Conservation (phyloP, 148 eudicot genomes). For the Heliamphora exappendiculata region DNA sequence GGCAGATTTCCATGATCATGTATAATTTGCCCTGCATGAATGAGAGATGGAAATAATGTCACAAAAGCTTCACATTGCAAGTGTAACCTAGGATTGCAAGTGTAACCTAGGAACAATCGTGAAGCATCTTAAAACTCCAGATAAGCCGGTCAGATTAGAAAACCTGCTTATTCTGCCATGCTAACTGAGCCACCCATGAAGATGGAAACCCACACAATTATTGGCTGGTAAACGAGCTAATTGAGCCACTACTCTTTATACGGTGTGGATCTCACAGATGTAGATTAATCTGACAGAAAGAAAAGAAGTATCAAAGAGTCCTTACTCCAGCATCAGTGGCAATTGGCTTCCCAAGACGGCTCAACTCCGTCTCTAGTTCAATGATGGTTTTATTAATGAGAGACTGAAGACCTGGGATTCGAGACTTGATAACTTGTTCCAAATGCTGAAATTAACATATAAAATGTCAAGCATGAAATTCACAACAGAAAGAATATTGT, state of each 20-base stretch:
- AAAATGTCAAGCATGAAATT: background rate
- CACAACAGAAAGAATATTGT: background rate
- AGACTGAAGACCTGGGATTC: conserved; percentile 96
- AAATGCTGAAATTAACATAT: conserved; percentile 57
- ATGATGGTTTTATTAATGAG: conserved; percentile 82
- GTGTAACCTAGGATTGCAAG: background rate
- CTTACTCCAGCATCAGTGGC: conserved; percentile 98
- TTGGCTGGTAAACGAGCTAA: background rate
- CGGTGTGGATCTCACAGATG: background rate
- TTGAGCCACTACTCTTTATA: background rate
- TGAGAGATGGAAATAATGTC: conserved; percentile 5
- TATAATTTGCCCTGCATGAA: conserved; percentile 77
- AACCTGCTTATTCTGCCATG: background rate
- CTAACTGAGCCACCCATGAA: background rate
- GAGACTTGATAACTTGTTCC: conserved; percentile 93
- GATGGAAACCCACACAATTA: background rate
- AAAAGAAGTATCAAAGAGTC: conserved; percentile 2
- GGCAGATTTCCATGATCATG: conserved; percentile 93
- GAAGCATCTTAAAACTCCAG: background rate
- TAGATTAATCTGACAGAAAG: background rate
- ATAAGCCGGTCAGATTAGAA: background rate
- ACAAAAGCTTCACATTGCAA: background rate
- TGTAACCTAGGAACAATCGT: background rate
- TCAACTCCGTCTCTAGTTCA: conserved; percentile 90
- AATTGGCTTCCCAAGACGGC: conserved; percentile 89